phyloP scores from a whole-genome alignment of 192 early-diverging fungal species.

The Jimgerdemannia lactiflua region DNA sequence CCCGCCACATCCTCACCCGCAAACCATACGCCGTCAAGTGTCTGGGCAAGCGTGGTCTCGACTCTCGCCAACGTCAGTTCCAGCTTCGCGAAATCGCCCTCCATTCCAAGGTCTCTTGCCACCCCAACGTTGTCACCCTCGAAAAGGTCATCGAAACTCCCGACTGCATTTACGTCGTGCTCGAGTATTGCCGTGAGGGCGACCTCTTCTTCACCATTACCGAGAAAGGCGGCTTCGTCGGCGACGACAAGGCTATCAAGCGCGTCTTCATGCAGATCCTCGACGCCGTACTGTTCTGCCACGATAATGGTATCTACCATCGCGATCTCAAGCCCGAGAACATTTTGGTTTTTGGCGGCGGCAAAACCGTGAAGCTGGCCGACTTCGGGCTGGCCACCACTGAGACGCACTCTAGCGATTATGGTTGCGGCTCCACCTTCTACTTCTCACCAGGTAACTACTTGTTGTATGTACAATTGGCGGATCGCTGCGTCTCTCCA shows the following conservation, averaged over 20 bases:
- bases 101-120: slow-evolving; percentile 59
- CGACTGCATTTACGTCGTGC: slow-evolving; percentile 64
- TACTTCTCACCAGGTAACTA: slow-evolving; percentile 48
- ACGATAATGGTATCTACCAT: slow-evolving; percentile 78
- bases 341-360: slow-evolving; percentile 56
- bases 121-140: slow-evolving; percentile 64
- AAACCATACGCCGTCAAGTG: slow-evolving; percentile 71
- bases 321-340: slow-evolving; percentile 90
- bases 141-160: slow-evolving; percentile 64
- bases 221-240: slow-evolving; percentile 66
- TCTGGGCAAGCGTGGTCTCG: slow-evolving; percentile 56
- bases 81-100: slow-evolving; percentile 66
- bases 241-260: slow-evolving; percentile 74
- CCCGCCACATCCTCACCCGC: slow-evolving; percentile 51
- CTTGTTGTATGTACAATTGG: not conserved
- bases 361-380: slow-evolving; percentile 74
- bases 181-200: slow-evolving; percentile 84
- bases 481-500: not conserved
- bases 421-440: slow-evolving; percentile 82
- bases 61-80: slow-evolving; percentile 54
- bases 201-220: slow-evolving; percentile 97
- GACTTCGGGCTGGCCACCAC: slow-evolving; percentile 94
- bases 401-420: slow-evolving; percentile 73
- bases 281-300: slow-evolving; percentile 75
- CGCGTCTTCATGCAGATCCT: slow-evolving; percentile 84